These are phyloP conservation scores for Calonectria fujianensis DNA, from an alignment of 2,329 filamentous ascomycete genomes.

Conservation along the genomic window DNA sequence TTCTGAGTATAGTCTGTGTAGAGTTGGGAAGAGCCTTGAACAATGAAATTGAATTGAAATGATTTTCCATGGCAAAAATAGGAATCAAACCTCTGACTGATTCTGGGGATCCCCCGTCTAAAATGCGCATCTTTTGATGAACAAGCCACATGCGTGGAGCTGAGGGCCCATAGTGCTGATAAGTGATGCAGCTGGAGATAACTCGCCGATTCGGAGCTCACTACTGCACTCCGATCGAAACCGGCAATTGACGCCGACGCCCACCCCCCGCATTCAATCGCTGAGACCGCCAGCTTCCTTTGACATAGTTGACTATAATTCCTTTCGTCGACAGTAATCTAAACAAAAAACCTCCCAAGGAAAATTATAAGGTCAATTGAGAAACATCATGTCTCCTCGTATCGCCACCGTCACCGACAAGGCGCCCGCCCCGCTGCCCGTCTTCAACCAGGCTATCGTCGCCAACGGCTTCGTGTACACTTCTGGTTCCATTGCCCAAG, in stretches of 20 bases:
- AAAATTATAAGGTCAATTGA: not conserved
- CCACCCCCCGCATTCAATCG: constrained; percentile 1
- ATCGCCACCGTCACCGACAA: constrained; percentile 50
- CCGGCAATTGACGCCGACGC: constrained; percentile 4
- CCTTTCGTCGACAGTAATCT: not conserved
- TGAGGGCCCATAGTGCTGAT: constrained; percentile 7
- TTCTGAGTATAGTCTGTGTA: not conserved
- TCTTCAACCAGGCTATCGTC: constrained; percentile 59
- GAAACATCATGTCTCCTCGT: constrained; percentile 45
- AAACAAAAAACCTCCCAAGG: not conserved
- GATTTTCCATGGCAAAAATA: too few species aligned
- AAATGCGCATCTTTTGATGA: not conserved
- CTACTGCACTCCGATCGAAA: constrained; percentile 19
- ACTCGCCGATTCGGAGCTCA: constrained; percentile 15
- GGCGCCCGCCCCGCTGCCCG: constrained; percentile 46
- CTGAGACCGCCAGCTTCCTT: not conserved
- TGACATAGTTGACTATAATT: not conserved
- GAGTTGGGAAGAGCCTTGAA: not conserved
- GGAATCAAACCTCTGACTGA: not conserved
- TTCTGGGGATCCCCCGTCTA: too few species aligned
- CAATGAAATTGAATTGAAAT: constrained; percentile 6
- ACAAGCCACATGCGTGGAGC: not conserved
- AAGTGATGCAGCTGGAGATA: constrained; percentile 25
- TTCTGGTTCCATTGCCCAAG: constrained; percentile 81
- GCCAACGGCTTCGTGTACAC: constrained; percentile 81